Base-by-base conservation (phyloP, 305 asterid genomes). In the Salvia sclarea region DNA sequence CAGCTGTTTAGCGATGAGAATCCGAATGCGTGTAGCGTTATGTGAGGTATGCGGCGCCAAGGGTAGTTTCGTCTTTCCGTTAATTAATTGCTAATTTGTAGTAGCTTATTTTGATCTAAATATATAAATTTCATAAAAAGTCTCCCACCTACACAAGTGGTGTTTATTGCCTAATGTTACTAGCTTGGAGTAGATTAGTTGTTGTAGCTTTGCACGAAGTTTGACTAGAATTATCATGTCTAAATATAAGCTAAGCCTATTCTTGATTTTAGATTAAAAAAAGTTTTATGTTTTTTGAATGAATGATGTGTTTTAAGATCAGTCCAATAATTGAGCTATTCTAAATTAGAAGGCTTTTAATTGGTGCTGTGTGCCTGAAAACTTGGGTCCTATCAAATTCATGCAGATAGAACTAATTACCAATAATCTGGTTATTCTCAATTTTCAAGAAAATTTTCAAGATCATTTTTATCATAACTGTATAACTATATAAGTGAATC, bases 1-100 rank as follows among this genome's bases (percentile, higher is more conserved):
- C 89, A 84, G 63, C 13, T 81, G 20, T 84, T 84, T 9, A 83
- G 88, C 52, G 88, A 83, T 43, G 88, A 83, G 75, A 83, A 83
- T 58, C 88, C 88, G 4, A 83, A 81, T 8, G 84, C 86, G 0
- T 84, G 89, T 37, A 62, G 75, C 61, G 74, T 84, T 1, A 79
- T 84, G 88, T 84, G 80, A 83, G 9, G 5, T 8, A 5, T 14
- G 53, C 13, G 2, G 20, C 21, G 41, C 14, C 8, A 40, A 48
- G 12, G 22, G 73, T 71, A 75, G 30, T 37, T 68, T 24, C 50
- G 75, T 61, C 58, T 40, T 70, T 66, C n/a, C n/a, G n/a, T n/a
- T 25, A 3, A 24, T 7, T 64, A 30, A 21, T 1, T 21, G 57
- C 57, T 24, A 8, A 8, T 53, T 37, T 17, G n/a, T 52, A 3